Evolutionary conservation across 139 green algal genomes (phyloP).

Genomic region (Tetradesmus obliquus): DNA sequence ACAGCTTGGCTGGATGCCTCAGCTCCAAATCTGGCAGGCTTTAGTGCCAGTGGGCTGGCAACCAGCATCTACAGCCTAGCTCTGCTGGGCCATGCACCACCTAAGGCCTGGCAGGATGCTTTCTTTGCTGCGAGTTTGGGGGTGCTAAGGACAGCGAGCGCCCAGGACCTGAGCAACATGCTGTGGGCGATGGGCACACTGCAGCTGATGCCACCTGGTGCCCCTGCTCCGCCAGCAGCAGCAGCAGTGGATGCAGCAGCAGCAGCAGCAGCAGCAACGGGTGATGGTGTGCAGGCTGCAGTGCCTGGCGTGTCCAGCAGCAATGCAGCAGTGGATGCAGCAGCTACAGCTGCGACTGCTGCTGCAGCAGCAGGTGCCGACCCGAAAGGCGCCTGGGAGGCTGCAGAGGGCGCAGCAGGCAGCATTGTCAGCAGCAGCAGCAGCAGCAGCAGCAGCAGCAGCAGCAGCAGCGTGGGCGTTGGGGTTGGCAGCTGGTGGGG

Average conservation of each 20-base stretch:
- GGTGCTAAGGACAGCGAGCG: not conserved
- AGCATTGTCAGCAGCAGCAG: not conserved
- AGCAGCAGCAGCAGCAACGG: too few species aligned
- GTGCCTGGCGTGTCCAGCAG: too few species aligned
- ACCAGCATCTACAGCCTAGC: slow-evolving; percentile 35
- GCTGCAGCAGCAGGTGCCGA: not conserved
- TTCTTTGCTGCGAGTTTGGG: not conserved
- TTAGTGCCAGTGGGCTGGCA: slow-evolving; percentile 1
- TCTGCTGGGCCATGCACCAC: not conserved
- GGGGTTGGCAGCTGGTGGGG: not conserved
- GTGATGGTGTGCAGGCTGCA: not conserved
- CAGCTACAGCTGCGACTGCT: not conserved
- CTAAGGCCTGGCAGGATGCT: not conserved
- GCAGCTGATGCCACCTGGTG: not conserved
- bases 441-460: too few species aligned
- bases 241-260: not conserved
- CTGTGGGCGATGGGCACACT: slow-evolving; percentile 35
- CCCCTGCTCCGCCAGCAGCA: not conserved
- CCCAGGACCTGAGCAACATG: slow-evolving; percentile 27
- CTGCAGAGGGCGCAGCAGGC: not conserved
- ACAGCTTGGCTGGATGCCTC: slow-evolving; percentile 31
- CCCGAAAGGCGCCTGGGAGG: not conserved
- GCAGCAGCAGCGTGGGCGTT: not conserved
- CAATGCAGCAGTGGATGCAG: not conserved
- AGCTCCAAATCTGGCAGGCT: not conserved